Evolutionary conservation across 2,329 filamentous ascomycete genomes (phyloP).

Genomic region (Eutypella sp.): DNA sequence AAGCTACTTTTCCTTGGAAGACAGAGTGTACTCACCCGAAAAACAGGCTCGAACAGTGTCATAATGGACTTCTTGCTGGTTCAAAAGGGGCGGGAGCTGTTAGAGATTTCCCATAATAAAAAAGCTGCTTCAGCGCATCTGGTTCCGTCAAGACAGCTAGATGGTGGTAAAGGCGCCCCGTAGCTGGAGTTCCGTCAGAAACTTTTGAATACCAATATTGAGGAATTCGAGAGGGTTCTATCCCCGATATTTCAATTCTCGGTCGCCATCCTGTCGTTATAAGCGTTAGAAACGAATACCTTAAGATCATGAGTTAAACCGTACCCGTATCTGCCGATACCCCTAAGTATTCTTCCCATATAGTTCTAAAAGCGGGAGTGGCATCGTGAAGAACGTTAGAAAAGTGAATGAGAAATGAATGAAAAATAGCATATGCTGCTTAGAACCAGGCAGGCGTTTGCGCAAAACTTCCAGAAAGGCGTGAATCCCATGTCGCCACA

Average conservation of each 20-base stretch:
- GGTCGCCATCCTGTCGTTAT: conserved; percentile 36
- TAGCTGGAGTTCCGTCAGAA: conserved; percentile 50
- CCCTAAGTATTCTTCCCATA: not conserved
- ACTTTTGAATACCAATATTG: conserved; percentile 60
- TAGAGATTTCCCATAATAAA: conserved; percentile 40
- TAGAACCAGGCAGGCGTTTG: not conserved
- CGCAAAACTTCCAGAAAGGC: not conserved
- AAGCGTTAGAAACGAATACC: not conserved
- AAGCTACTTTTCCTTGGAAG: too few species aligned
- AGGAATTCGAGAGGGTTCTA: conserved; percentile 55
- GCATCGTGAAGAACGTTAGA: not conserved
- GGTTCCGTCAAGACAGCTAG: conserved; percentile 51
- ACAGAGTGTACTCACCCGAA: conserved; percentile 32
- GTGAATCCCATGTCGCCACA: not conserved
- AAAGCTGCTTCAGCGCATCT: conserved; percentile 44
- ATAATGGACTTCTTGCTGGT: conserved; percentile 65
- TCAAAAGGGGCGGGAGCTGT: conserved; percentile 63
- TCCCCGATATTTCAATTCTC: conserved; percentile 55
- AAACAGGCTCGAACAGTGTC: conserved; percentile 60
- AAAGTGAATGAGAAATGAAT: not conserved
- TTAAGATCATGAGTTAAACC: not conserved
- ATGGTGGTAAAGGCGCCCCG: conserved; percentile 60
- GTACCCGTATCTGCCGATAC: not conserved
- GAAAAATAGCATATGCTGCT: not conserved
- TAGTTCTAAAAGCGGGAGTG: not conserved